A percentile compares a stretch with the other conserved stretches of the same genome.
Conservation (phyloP, 495 filamentous ascomycete genomes). For the Jackrogersella multiformis region DNA sequence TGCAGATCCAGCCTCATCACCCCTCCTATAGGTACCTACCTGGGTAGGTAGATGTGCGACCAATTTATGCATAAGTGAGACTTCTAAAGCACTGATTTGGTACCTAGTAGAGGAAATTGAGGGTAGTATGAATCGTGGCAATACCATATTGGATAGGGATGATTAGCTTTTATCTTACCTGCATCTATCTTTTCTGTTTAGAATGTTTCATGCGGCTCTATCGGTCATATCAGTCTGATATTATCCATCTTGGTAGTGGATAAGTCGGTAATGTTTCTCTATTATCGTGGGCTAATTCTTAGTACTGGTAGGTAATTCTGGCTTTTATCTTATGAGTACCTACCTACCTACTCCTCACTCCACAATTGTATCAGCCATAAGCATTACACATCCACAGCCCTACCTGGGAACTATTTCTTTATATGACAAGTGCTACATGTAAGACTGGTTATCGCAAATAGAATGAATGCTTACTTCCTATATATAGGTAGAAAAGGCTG, state of each 20-base stretch:
- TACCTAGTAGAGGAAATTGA: neutral
- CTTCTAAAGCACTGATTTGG: neutral
- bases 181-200: no score
- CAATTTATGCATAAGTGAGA: conserved; percentile 3
- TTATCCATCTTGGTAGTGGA: no score
- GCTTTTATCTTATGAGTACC: neutral
- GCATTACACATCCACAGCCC: neutral
- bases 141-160: neutral
- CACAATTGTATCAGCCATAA: neutral
- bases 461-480: neutral
- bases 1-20: neutral
- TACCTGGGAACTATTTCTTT: neutral
- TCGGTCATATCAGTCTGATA: neutral
- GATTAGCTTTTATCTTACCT: no score
- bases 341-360: neutral
- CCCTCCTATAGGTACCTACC: neutral
- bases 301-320: no score
- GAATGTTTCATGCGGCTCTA: neutral
- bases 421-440: neutral
- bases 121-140: neutral
- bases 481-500: neutral
- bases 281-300: no score
- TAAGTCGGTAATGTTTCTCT: no score
- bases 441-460: neutral
- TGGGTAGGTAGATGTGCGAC: neutral